Evolutionary conservation across 1,139 yeast species (phyloP), one percentile per base, ranked within the genome.

Genomic region (Sugiyamaella sp.): DNA sequence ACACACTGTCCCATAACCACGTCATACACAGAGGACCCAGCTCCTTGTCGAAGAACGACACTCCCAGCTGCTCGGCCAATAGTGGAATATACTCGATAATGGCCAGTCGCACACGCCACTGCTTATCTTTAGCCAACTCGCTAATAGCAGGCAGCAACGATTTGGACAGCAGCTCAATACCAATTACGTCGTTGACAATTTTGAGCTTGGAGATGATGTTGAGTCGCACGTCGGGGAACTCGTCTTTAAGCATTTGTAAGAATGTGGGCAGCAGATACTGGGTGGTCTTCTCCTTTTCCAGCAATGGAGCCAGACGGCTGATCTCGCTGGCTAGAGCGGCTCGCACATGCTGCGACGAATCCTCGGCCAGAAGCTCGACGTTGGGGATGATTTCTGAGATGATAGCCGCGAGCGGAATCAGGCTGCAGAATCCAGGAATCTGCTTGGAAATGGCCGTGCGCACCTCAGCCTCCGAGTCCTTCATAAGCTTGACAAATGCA

Each of bases 1-100:
- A 93, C 40, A 95, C 99, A 14, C 95, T 88, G 73, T 95, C 99
- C 96, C 98, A 91, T 62, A 95, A 78, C 98, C 99, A 95, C 20
- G 93, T 87, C 82, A 95, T 82, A 68, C 97, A 95, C 63, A 95
- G 77, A 48, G 88, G 84, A 59, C 95, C 91, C 63, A 95, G 77
- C 66, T 93, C 96, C 66, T 89, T 86, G 71, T 93, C 95, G 73
- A 95, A 95, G 68, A 93, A 90, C 20, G 89, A 84, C 55, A 87
- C 93, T 33, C 99, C 99, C 59, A 95, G 77, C 72, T 95, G 99
- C 65, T 88, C 87, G n/a, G 99, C 98, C 61, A 95, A 78, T 63
- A 93, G 79, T 21, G 99, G 99, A 63, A 91, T 89, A 72, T 95
- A 95, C 70, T 95, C 97, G 67, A 95, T 95, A 59, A 95, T 93